Conservation (phyloP, 306 rosid genomes). For the Castanea crenata region DNA sequence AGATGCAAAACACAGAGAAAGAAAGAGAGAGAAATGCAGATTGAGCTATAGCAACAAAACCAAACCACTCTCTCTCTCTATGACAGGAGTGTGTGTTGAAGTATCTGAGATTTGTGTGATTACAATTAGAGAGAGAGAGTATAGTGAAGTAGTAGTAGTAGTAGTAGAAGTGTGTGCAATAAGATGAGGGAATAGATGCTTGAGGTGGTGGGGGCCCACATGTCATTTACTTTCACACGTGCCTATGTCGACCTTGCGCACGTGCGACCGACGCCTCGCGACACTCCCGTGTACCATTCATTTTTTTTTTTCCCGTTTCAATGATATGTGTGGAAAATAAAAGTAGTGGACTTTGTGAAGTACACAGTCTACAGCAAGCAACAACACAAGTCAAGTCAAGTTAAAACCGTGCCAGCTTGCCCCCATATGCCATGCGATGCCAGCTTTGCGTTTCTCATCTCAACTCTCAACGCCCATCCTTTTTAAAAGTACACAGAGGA, state of each 20-base stretch:
- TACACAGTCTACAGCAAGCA: no score
- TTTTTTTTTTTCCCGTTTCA: no score
- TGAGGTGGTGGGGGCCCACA: conserved; percentile 5
- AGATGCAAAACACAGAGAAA: conserved; percentile 24
- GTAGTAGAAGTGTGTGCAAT: background rate
- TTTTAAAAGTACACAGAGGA: background rate
- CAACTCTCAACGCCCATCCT: conserved; percentile 29
- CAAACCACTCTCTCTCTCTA: background rate
- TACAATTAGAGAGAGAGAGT: conserved; percentile 33
- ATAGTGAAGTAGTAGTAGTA: background rate
- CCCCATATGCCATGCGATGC: no score
- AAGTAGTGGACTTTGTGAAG: no score
- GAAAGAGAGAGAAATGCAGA: conserved; percentile 42
- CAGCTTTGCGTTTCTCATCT: background rate
- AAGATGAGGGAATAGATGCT: conserved; percentile 19
- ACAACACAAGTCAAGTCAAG: no score
- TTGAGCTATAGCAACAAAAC: conserved; percentile 24
- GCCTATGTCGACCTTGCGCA: conserved; percentile 29
- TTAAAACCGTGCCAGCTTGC: no score
- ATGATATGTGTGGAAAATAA: no score
- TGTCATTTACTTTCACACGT: conserved; percentile 43
- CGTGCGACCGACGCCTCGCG: conserved; percentile 73
- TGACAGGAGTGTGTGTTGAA: no score
- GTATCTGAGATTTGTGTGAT: conserved; percentile 52
- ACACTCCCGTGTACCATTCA: no score